Evolutionary conservation across 148 eudicot genomes (phyloP).

Genomic region (Rhododendron molle): DNA sequence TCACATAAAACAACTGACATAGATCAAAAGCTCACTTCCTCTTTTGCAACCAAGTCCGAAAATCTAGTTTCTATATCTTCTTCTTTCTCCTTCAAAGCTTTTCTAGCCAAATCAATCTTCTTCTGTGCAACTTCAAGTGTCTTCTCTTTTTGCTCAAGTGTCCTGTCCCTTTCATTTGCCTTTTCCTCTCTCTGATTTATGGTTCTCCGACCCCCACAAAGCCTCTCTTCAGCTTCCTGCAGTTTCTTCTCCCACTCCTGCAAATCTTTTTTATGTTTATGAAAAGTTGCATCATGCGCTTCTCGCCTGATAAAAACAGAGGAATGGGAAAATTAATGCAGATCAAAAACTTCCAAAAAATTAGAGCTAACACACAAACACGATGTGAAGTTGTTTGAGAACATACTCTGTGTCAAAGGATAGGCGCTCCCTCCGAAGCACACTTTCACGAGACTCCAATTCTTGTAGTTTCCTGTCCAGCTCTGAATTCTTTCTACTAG

Average conservation of each 20-base stretch:
- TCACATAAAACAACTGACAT: background rate
- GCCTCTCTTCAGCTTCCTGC: slow-evolving; percentile 74
- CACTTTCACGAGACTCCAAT: slow-evolving; percentile 70
- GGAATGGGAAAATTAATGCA: slow-evolving; percentile 4
- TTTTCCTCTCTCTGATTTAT: slow-evolving; percentile 64
- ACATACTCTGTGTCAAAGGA: slow-evolving; percentile 68
- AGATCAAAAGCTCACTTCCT: slow-evolving; percentile 44
- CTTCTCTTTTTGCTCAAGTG: slow-evolving; percentile 49
- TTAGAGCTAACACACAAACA: background rate
- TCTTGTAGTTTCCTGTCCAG: slow-evolving; percentile 75
- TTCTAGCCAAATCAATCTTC: slow-evolving; percentile 44
- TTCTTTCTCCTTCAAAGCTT: slow-evolving; percentile 48
- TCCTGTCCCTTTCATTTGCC: slow-evolving; percentile 44
- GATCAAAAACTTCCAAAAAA: slow-evolving; percentile 2
- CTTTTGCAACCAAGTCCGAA: slow-evolving; percentile 48
- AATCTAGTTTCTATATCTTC: slow-evolving; percentile 46
- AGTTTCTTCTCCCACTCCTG: slow-evolving; percentile 74
- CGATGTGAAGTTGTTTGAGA: slow-evolving; percentile 4
- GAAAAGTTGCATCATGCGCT: slow-evolving; percentile 48
- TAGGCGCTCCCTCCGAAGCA: slow-evolving; percentile 52
- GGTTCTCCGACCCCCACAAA: slow-evolving; percentile 55
- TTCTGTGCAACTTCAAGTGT: slow-evolving; percentile 50
- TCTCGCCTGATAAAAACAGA: slow-evolving; percentile 45
- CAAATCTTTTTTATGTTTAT: slow-evolving; percentile 68
- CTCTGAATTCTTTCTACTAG: slow-evolving; percentile 57